Base-by-base conservation (phyloP, 495 filamentous ascomycete genomes). In the Amniculicola lignicola region DNA sequence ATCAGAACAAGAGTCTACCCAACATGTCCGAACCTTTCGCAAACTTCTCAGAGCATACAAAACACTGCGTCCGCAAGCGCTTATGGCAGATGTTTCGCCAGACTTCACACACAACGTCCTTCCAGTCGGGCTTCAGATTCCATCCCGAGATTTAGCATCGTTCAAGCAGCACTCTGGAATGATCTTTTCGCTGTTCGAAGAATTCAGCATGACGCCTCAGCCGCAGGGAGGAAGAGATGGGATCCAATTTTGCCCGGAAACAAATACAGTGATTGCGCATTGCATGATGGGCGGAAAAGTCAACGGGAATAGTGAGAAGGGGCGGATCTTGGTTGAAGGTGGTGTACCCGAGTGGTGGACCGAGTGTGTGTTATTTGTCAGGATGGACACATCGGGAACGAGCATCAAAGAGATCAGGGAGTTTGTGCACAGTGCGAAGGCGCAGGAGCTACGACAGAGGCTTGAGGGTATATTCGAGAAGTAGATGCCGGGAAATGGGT, bases 371-470 rank as follows among this genome's bases (percentile, higher is more conserved):
- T 19, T 57, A 5, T 57, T 57, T 41, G 41, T 62, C 7, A 35
- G 35, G 25, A 28, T 62, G 45, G 40, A 41, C 41, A 40, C 37
- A 49, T 52, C 25, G 7, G 41, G 54, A 7, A 44, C 36, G 24
- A 28, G 47, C 43, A 51, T 64, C 9, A 35, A 35, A 40, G 57
- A 52, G 21, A 18, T 69, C 10, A 61, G 50, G 39, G 66, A 69
- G 57, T 69, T 66, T 57, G 55, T 69, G 19, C 52, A 62, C 49
- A 52, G 41, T 14, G 55, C 52, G n/a, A 63, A 53, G 37, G 67
- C 62, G n/a, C 52, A 37, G 21, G 67, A 61, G 59, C 62, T 70
- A 56, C 52, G 45, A 50, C 56, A 39, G 19, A 48, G 57, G 38
- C 43, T 71, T 35, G 63, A 42, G 33, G 64, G 61, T 15, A 42